Evolutionary conservation across 108 stramenopile genomes (phyloP).

Genomic region (Nitzschia sp.): DNA sequence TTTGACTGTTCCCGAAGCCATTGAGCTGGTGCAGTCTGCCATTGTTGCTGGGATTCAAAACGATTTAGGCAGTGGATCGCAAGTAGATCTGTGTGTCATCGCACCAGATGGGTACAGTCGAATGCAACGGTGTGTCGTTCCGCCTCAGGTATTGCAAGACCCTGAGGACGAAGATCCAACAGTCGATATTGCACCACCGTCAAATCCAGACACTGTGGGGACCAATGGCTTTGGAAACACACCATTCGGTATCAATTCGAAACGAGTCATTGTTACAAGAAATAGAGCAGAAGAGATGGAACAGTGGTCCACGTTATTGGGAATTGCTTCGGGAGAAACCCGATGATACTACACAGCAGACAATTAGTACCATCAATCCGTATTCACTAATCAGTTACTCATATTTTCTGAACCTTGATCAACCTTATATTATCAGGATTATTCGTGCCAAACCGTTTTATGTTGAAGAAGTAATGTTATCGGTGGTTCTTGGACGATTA

Average conservation of each 20-base stretch:
- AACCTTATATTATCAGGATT: no score
- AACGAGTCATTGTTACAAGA: slow-evolving; percentile 25
- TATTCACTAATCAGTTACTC: no score
- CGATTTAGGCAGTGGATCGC: slow-evolving; percentile 86
- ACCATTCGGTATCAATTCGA: slow-evolving; percentile 61
- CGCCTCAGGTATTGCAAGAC: slow-evolving; percentile 31
- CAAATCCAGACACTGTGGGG: slow-evolving; percentile 23
- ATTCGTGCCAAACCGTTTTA: no score
- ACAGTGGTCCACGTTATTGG: not conserved
- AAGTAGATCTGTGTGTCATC: slow-evolving; percentile 64
- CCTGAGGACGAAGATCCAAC: slow-evolving; percentile 5
- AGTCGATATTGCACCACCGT: not conserved
- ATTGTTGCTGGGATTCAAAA: slow-evolving; percentile 79
- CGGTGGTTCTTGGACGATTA: no score
- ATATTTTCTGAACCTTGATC: no score
- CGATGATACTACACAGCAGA: no score
- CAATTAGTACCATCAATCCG: no score
- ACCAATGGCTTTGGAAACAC: slow-evolving; percentile 86
- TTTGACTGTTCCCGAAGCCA: slow-evolving; percentile 58
- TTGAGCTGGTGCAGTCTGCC: slow-evolving; percentile 59
- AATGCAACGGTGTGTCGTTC: slow-evolving; percentile 32
- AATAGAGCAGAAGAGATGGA: not conserved
- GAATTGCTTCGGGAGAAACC: no score
- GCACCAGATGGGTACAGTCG: slow-evolving; percentile 25
- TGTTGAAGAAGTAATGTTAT: no score